Percentiles rank a stretch among this genome's conserved stretches.
Evolutionary conservation across 202 grass and related monocot genomes (phyloP).

Genomic region (Elaeis oleifera): DNA sequence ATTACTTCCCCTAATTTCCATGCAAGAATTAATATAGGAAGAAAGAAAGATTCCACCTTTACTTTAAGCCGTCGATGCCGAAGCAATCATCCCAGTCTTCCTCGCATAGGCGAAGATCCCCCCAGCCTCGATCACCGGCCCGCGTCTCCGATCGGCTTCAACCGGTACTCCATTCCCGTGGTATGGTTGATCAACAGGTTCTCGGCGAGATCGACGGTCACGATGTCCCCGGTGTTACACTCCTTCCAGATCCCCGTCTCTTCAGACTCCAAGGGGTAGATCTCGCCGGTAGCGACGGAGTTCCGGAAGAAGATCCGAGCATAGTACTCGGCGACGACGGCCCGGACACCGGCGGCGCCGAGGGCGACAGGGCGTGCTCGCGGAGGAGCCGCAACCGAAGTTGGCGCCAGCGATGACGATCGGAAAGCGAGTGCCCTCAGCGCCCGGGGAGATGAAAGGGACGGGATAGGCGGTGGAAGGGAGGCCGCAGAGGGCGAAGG

Average conservation of each 20-base stretch:
- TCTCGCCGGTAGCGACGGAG: slow-evolving; percentile 83
- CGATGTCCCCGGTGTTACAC: slow-evolving; percentile 66
- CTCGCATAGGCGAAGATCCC: slow-evolving; percentile 92
- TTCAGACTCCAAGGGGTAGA: slow-evolving; percentile 76
- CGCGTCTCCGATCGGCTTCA: slow-evolving; percentile 90
- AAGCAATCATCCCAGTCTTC: slow-evolving; percentile 85
- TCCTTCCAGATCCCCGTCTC: slow-evolving; percentile 49
- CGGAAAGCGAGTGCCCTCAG: slow-evolving; percentile 36
- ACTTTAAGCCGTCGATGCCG: slow-evolving; percentile 23
- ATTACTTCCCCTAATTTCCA: too few species aligned
- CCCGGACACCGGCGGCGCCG: slow-evolving; percentile 53
- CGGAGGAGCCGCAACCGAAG: slow-evolving; percentile 94
- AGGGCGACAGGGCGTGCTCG: slow-evolving; percentile 87
- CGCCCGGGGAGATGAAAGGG: slow-evolving; percentile 50
- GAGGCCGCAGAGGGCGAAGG: slow-evolving; percentile 66
- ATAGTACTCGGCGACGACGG: slow-evolving; percentile 66
- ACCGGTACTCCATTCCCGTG: slow-evolving; percentile 69
- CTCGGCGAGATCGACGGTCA: slow-evolving; percentile 65
- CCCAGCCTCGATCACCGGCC: slow-evolving; percentile 83
- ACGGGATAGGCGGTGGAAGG: slow-evolving; percentile 42
- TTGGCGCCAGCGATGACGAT: slow-evolving; percentile 67
- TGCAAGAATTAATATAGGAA: too few species aligned
- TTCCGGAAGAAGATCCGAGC: slow-evolving; percentile 92
- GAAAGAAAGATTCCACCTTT: slow-evolving; percentile 32
- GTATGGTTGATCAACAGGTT: slow-evolving; percentile 71